Conservation (phyloP, 108 stramenopile genomes). For the Pseudonitzschia multiseries region DNA sequence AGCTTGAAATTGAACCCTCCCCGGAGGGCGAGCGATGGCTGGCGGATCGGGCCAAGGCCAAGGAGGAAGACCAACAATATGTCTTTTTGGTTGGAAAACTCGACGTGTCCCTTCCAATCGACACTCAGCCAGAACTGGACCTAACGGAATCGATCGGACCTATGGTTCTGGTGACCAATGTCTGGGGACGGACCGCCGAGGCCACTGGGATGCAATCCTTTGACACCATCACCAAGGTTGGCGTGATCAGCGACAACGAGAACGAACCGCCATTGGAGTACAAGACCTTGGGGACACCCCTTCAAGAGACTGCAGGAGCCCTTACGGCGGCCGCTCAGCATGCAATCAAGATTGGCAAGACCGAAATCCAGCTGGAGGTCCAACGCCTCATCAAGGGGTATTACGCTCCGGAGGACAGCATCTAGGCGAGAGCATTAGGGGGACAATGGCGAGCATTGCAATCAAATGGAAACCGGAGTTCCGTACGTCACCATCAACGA, state of each 20-base stretch:
- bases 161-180: slow-evolving; percentile 12
- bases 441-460: too few relatives aligned
- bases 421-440: neutral
- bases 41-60: neutral
- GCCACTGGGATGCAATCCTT: slow-evolving; percentile 10
- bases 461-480: too few relatives aligned
- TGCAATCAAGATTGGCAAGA: slow-evolving; percentile 1
- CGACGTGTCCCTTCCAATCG: neutral
- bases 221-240: slow-evolving; percentile 16
- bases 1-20: neutral
- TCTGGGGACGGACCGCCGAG: slow-evolving; percentile 3
- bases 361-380: slow-evolving; percentile 17
- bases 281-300: neutral
- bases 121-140: slow-evolving; percentile 11
- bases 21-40: slow-evolving; percentile 1
- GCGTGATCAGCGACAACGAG: neutral
- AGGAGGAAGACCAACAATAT: slow-evolving; percentile 12
- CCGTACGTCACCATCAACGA: too few relatives aligned
- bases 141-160: slow-evolving; percentile 18
- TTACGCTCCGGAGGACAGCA: slow-evolving; percentile 10
- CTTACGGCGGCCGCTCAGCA: slow-evolving; percentile 16
- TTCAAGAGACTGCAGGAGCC: slow-evolving; percentile 10
- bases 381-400: slow-evolving; percentile 17
- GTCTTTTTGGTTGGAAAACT: slow-evolving; percentile 10
- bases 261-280: neutral